Base-by-base conservation (phyloP, 2,329 filamentous ascomycete genomes). In the Ploettnerulaceae sp. region DNA sequence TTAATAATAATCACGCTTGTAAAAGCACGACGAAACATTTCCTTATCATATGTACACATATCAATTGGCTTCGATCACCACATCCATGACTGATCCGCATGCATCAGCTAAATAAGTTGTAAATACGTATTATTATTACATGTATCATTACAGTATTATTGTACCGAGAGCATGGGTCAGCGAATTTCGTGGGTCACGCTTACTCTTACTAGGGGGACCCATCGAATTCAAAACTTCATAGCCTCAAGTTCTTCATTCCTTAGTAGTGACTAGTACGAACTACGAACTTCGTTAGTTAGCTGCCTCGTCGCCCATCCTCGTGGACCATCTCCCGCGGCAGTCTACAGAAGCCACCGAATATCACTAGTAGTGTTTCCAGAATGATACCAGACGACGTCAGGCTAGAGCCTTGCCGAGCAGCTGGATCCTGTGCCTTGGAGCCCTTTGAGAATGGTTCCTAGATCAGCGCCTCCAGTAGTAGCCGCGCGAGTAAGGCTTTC, bases 251-350 rank as follows among this genome's bases (percentile, higher is more conserved):
- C 47, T 35, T 39, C 26, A 25, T n/a, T n/a, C n/a, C n/a, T n/a
- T n/a, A n/a, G n/a, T n/a, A n/a, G n/a, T n/a, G n/a, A n/a, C n/a
- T n/a, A n/a, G n/a, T n/a, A n/a, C n/a, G n/a, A n/a, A n/a, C n/a
- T n/a, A n/a, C n/a, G n/a, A n/a, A n/a, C n/a, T n/a, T n/a, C 15
- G 22, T 17, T 5, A 28, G 15, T 14, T 25, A 14, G 18, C 14
- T 4, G 12, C n/a, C 14, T n/a, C 6, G 15, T 26, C 15, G 35
- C 21, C 22, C 17, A 14, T 8, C 9, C 22, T 18, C 14, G 39
- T 55, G 53, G 48, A 56, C 59, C 53, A 52, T 52, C 41, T 35
- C 11, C 12, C 36, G 24, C 25, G 14, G 32, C 25, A 56, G 51
- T 51, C 28, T 17, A 18, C 29, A 37, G 9, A 18, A 37, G 8